Evolutionary conservation across 2,329 filamentous ascomycete species (phyloP).

Genomic region (Phyllosticta citribraziliensis): DNA sequence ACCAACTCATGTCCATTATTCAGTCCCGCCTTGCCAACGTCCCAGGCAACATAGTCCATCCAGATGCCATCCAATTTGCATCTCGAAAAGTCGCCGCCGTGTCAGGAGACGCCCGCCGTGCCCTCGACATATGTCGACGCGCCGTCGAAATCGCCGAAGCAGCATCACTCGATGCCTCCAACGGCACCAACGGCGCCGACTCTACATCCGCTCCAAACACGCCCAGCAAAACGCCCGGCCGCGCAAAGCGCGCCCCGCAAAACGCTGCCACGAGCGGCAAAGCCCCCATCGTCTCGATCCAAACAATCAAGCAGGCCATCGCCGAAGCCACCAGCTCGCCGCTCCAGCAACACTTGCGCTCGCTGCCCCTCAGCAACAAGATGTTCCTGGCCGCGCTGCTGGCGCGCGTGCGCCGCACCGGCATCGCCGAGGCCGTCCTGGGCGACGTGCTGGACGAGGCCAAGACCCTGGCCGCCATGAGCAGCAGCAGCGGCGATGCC

Average conservation of each 20-base stretch:
- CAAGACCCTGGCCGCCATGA: slow-evolving; percentile 55
- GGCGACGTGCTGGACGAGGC: slow-evolving; percentile 87
- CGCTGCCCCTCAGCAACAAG: slow-evolving; percentile 72
- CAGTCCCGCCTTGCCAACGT: slow-evolving; percentile 86
- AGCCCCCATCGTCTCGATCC: slow-evolving; percentile 64
- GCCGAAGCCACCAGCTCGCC: slow-evolving; percentile 90
- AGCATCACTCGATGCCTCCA: slow-evolving; percentile 36
- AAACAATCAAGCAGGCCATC: slow-evolving; percentile 88
- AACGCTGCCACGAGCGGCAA: not conserved
- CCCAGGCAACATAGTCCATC: slow-evolving; percentile 77
- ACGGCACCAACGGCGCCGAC: slow-evolving; percentile 23
- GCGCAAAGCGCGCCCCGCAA: not conserved
- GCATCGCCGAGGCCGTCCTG: slow-evolving; percentile 76
- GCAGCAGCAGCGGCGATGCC: slow-evolving; percentile 44
- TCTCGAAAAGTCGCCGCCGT: slow-evolving; percentile 95
- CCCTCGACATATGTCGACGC: slow-evolving; percentile 87
- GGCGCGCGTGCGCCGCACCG: slow-evolving; percentile 68
- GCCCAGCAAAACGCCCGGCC: slow-evolving; percentile 46
- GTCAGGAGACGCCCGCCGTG: slow-evolving; percentile 83
- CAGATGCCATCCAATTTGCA: slow-evolving; percentile 92
- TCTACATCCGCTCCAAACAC: slow-evolving; percentile 41
- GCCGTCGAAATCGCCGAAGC: slow-evolving; percentile 91
- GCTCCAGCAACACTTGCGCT: slow-evolving; percentile 77
- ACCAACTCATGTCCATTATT: slow-evolving; percentile 95
- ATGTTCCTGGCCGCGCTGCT: slow-evolving; percentile 77